Percentiles rank a stretch among this genome's conserved stretches.
These are phyloP conservation scores for Backusella westeae DNA, from an alignment of 192 early-diverging fungal species.

Conservation along the genomic window DNA sequence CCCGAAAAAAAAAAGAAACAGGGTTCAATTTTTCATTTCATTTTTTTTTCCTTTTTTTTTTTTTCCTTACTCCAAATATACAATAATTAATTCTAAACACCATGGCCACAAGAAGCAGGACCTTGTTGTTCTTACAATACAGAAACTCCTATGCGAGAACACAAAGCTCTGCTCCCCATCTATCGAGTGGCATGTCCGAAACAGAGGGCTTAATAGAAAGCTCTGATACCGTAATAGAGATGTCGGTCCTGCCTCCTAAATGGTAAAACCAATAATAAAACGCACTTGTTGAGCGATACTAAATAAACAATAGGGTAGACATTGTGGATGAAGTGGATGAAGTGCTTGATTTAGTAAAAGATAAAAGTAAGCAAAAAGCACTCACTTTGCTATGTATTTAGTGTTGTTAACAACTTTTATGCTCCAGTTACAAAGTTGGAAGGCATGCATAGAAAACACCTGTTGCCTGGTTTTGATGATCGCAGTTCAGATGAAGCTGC, in stretches of 20 bases:
- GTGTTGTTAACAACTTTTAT: no score
- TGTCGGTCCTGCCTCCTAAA: conserved; percentile 86
- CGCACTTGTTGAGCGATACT: background rate
- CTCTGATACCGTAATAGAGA: conserved; percentile 83
- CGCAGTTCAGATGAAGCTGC: conserved; percentile 70
- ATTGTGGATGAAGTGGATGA: conserved; percentile 86
- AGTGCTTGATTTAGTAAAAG: conserved; percentile 61
- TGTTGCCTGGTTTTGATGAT: conserved; percentile 95
- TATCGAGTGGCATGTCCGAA: conserved; percentile 26
- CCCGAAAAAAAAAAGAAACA: no score
- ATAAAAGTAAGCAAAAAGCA: conserved; percentile 48
- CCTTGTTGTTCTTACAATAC: conserved; percentile 91
- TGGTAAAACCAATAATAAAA: conserved; percentile 54
- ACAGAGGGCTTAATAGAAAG: conserved; percentile 61
- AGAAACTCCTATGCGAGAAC: conserved; percentile 82
- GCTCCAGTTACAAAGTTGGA: conserved; percentile 68
- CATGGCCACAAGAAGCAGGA: conserved; percentile 89
- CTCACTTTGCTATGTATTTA: no score
- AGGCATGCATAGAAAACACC: conserved; percentile 80
- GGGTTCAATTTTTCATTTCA: no score
- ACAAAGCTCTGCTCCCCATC: conserved; percentile 28
- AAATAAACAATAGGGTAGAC: conserved; percentile 65
- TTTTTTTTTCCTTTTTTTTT: background rate
- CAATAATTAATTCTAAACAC: no score
- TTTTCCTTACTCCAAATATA: background rate